A percentile compares a stretch with the other conserved stretches of the same genome.
These are phyloP conservation scores for Kuraishia floccosa DNA, from an alignment of 805 yeast species.

Conservation along the genomic window DNA sequence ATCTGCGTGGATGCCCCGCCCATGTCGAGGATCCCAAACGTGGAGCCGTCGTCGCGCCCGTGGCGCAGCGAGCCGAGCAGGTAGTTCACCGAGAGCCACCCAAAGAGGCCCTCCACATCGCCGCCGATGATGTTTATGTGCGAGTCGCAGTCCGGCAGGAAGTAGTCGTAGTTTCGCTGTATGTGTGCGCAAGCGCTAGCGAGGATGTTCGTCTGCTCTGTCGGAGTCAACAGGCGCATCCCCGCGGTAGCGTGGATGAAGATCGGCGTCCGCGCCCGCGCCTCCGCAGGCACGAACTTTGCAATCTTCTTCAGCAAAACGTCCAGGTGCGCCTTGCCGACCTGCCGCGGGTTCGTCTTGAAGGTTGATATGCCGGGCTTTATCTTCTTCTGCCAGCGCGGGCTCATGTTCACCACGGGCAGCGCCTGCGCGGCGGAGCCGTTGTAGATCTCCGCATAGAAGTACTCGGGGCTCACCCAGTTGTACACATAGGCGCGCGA, in stretches of 20 bases:
- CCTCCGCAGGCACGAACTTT: constrained; percentile 45
- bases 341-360: constrained; percentile 31
- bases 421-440: constrained; percentile 5
- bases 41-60: constrained; percentile 29
- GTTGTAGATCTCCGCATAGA: constrained; percentile 9
- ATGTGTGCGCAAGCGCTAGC: constrained; percentile 39
- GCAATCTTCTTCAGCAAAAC: constrained; percentile 35
- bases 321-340: constrained; percentile 41
- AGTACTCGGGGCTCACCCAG: constrained; percentile 31
- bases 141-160: constrained; percentile 46
- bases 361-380: constrained; percentile 50
- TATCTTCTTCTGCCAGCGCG: constrained; percentile 38
- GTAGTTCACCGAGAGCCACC: constrained; percentile 57
- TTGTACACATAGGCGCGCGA: constrained; percentile 50
- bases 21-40: constrained; percentile 51
- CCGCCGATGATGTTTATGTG: constrained; percentile 56
- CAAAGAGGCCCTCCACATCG: constrained; percentile 53
- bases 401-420: constrained; percentile 22
- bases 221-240: constrained; percentile 44
- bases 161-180: constrained; percentile 32
- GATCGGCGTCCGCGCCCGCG: constrained; percentile 52
- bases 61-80: constrained; percentile 29
- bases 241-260: constrained; percentile 67
- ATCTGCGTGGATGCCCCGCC: constrained; percentile 61
- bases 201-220: constrained; percentile 29